These are phyloP conservation scores for Clarireedia sp. DNA, from an alignment of 2,329 filamentous ascomycete species.

Conservation along the genomic window DNA sequence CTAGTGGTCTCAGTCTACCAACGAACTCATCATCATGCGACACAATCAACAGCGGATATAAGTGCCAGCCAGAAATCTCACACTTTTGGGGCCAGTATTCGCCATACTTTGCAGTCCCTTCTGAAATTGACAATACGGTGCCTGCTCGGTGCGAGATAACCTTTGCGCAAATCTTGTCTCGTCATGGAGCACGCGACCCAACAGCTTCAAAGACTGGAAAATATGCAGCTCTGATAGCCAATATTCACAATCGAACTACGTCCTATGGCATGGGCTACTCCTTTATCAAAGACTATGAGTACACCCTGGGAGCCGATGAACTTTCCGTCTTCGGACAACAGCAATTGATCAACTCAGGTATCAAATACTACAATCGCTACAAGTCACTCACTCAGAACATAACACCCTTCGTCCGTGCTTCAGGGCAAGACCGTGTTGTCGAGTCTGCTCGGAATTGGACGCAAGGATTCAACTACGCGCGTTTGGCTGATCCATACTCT, in stretches of 20 bases:
- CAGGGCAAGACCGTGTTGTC: constrained; percentile 63
- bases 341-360: constrained; percentile 67
- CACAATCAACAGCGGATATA: constrained; percentile 24
- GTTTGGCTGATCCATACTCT: constrained; percentile 34
- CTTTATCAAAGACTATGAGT: constrained; percentile 66
- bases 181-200: constrained; percentile 79
- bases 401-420: constrained; percentile 64
- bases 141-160: constrained; percentile 66
- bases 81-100: constrained; percentile 76
- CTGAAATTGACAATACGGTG: constrained; percentile 49
- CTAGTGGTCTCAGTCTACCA: constrained; percentile 14
- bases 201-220: constrained; percentile 56
- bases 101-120: constrained; percentile 71
- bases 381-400: constrained; percentile 46
- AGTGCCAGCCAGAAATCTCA: constrained; percentile 28
- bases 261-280: constrained; percentile 54
- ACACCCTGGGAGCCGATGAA: constrained; percentile 61
- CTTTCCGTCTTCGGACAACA: constrained; percentile 60
- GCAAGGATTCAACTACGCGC: constrained; percentile 55
- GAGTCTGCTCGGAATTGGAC: constrained; percentile 70
- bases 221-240: constrained; percentile 57
- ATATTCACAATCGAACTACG: constrained; percentile 51
- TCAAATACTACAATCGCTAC: constrained; percentile 70
- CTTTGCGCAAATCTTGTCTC: constrained; percentile 73
- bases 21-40: constrained; percentile 22